Evolutionary conservation across 73 alveolate species (phyloP).

Genomic region (Diophrys appendiculata): DNA sequence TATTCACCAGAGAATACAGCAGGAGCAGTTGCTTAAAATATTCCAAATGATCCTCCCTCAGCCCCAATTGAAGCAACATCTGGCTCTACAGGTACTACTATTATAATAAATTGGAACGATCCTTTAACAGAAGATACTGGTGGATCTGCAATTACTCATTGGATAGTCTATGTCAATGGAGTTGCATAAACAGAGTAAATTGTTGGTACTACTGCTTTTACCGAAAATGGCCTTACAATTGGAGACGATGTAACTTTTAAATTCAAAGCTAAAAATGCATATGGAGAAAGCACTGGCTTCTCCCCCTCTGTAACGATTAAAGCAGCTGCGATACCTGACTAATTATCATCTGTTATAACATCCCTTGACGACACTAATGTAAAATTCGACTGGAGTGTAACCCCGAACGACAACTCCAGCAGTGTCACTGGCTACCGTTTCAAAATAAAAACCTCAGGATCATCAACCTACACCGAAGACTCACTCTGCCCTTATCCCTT

Average conservation of each 20-base stretch:
- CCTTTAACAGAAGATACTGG: constrained; percentile 7
- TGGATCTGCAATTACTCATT: background rate
- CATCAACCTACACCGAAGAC: too few relatives aligned
- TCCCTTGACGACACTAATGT: background rate
- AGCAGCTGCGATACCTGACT: constrained; percentile 49
- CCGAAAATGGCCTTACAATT: constrained; percentile 27
- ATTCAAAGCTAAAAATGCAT: constrained; percentile 38
- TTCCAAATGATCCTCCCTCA: too few relatives aligned
- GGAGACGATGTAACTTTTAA: constrained; percentile 33
- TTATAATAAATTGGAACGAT: constrained; percentile 3
- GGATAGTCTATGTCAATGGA: background rate
- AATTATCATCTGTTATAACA: constrained; percentile 6
- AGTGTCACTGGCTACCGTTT: too few relatives aligned
- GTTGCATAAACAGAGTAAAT: too few relatives aligned
- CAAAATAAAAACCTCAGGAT: too few relatives aligned
- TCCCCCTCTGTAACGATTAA: constrained; percentile 15
- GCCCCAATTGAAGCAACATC: too few relatives aligned
- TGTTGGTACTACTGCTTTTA: too few relatives aligned
- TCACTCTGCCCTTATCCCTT: too few relatives aligned
- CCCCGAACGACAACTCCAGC: too few relatives aligned
- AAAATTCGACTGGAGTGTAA: too few relatives aligned
- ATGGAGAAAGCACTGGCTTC: constrained; percentile 40
- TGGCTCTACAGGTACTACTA: constrained; percentile 8
- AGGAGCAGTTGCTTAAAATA: too few relatives aligned
- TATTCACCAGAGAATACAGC: too few relatives aligned